Percentiles rank a stretch among this genome's conserved stretches.
Evolutionary conservation across 2,329 filamentous ascomycete genomes (phyloP).

Genomic region (Aspergillus brasiliensis): DNA sequence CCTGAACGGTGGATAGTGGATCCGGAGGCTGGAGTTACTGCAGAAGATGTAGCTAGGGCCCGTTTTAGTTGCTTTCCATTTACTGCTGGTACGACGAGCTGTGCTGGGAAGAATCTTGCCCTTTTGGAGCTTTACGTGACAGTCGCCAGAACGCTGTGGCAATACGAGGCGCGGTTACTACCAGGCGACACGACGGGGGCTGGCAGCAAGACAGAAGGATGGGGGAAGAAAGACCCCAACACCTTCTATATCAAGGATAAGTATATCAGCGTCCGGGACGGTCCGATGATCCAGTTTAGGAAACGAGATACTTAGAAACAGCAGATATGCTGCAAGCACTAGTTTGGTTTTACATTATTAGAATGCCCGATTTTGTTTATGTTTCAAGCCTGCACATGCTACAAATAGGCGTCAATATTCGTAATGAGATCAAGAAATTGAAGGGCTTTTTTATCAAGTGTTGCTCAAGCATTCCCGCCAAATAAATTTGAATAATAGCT

Average conservation of each 20-base stretch:
- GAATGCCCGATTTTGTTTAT: too few relatives aligned
- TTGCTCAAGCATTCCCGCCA: too few relatives aligned
- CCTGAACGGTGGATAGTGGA: slow-evolving; percentile 46
- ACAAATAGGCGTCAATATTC: too few relatives aligned
- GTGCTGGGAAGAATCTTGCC: slow-evolving; percentile 4
- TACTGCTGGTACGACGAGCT: background rate
- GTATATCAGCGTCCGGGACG: slow-evolving; percentile 6
- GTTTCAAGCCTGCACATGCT: too few relatives aligned
- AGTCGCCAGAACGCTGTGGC: background rate
- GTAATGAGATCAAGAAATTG: too few relatives aligned
- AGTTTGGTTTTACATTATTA: too few relatives aligned
- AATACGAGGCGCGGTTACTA: background rate
- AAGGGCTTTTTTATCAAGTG: too few relatives aligned
- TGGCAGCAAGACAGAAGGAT: background rate
- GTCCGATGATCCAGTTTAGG: slow-evolving; percentile 6
- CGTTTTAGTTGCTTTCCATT: slow-evolving; percentile 5
- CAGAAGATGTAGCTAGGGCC: slow-evolving; percentile 7
- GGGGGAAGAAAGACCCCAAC: background rate
- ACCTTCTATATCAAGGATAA: background rate
- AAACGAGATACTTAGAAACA: too few relatives aligned
- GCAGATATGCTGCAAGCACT: too few relatives aligned
- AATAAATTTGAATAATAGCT: too few relatives aligned
- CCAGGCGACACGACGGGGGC: background rate
- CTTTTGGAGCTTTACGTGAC: background rate
- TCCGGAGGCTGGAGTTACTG: background rate